Base-by-base conservation (phyloP, 768 basidiomycete genomes). In the Cystobasidium onofrii region DNA sequence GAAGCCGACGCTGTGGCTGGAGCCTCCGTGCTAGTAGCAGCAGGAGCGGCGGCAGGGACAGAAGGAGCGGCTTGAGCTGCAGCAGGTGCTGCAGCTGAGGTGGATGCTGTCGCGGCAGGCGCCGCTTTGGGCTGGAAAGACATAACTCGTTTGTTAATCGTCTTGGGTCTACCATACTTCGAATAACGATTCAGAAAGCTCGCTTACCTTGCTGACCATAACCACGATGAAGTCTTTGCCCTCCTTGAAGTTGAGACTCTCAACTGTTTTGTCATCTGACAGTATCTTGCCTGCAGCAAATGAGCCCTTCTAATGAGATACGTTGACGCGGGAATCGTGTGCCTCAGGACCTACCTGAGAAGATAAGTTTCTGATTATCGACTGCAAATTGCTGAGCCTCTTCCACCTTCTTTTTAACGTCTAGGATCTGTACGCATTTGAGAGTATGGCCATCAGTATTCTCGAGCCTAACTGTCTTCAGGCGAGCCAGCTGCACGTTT, bases 211-310 rank as follows among this genome's bases (percentile, higher is more conserved):
- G 64, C 92, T 87, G 39, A 97, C 91, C 95, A 98, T 99, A 52
- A 99, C 87, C n/a, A 99, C 96, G 74, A 98, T 83, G 83, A 99
- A 99, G 81, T 96, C 95, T 44, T 71, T 71, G 84, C 96, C 98
- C 83, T 98, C 95, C 83, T 96, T 94, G 84, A 98, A 90, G 67
- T 89, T 87, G 79, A 89, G 90, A 57, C 90, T 89, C 78, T 86
- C 90, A 41, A 99, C 86, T 1, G 89, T 89, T 84, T 93, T 94
- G 73, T 87, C 86, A 81, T 99, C 93, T 12, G 86, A 80, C 25
- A 98, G 85, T 60, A 99, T 89, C 85, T 95, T 94, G 69, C 96
- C 95, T 96, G 80, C 29, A n/a, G n/a, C n/a, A 36, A 10, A 31
- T 23, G 31, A 1, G 44, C 4, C 23, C n/a, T 39, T 52, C 20